Evolutionary conservation across 139 green algal species (phyloP).

Genomic region (Chlamydomonas sp.): DNA sequence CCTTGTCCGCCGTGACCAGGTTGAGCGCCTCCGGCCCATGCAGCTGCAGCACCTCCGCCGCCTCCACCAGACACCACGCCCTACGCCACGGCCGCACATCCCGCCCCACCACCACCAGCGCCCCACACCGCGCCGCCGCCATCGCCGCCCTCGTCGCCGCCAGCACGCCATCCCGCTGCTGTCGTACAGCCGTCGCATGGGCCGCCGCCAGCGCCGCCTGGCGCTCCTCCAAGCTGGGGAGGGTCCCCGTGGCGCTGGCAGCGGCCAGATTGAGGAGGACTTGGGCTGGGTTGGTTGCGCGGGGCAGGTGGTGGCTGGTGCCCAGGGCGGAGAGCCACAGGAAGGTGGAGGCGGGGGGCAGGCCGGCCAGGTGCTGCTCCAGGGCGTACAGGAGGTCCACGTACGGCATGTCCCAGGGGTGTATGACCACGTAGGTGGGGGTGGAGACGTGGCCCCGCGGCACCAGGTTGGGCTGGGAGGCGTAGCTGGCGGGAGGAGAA

Average conservation of each 20-base stretch:
- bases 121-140: slow-evolving; percentile 4
- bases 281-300: background rate
- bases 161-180: background rate
- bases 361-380: slow-evolving; percentile 1
- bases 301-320: slow-evolving; percentile 2
- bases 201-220: background rate
- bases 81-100: slow-evolving; percentile 9
- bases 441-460: slow-evolving; percentile 9
- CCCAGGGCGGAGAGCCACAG: slow-evolving; percentile 12
- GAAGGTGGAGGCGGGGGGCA: slow-evolving; percentile 9
- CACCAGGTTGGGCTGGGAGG: slow-evolving; percentile 22
- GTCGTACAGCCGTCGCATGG: background rate
- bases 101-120: slow-evolving; percentile 24
- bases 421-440: slow-evolving; percentile 19
- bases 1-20: slow-evolving; percentile 11
- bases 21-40: slow-evolving; percentile 19
- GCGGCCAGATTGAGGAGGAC: too few species aligned
- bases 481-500: slow-evolving; percentile 5
- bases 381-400: slow-evolving; percentile 11
- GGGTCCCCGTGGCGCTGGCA: too few species aligned
- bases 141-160: slow-evolving; percentile 8
- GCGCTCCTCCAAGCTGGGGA: background rate
- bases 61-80: slow-evolving; percentile 19
- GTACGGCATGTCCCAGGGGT: slow-evolving; percentile 14
- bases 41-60: slow-evolving; percentile 2